Base-by-base conservation (phyloP, 495 filamentous ascomycete species). In the Margaritispora aquatica region DNA sequence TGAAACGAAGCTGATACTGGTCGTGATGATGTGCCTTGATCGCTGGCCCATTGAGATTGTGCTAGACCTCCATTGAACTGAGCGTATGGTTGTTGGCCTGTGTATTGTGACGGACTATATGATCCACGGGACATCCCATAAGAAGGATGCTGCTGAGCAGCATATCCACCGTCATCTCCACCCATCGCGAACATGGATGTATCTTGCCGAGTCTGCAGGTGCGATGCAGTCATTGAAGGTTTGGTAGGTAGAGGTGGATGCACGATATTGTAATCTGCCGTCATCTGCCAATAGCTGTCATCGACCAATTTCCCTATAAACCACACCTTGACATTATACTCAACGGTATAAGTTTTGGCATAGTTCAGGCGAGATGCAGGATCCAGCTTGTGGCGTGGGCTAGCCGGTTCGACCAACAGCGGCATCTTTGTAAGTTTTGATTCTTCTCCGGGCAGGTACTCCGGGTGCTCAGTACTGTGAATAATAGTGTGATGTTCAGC, bases 341-440 rank as follows among this genome's bases (percentile, higher is more conserved):
- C 57, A 8, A 65, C 51, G 0, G 63, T 66, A 47, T 62, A 66
- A 5, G 59, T 50, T 23, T 66, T 63, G 17, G 51, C 57, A 49
- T 60, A 63, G 24, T 63, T 57, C 1, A 63, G 34, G 1, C 61
- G 46, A 29, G 63, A 65, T 17, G 54, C 24, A 19, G 24, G 4
- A 21, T 61, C 63, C 2, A 62, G 49, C 23, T 46, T 64, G 19
- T 60, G 38, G 13, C 38, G 15, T 0, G 57, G 46, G 24, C 29
- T 38, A 5, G 52, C 13, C 2, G 20, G 21, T 11, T 9, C 21
- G 20, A 54, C 31, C 31, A 36, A 15, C 13, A 54, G 27, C 2
- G 29, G 29, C 27, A 52, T 52, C 10, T 52, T 52, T 11, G 21
- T 52, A 7, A 52, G 50, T 21, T 52, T 52, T 17, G 15, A 9